Percentiles rank a stretch among this genome's conserved stretches.
These are phyloP conservation scores for Ogataea chonburiensis DNA, from an alignment of 805 yeast genomes.

Conservation along the genomic window DNA sequence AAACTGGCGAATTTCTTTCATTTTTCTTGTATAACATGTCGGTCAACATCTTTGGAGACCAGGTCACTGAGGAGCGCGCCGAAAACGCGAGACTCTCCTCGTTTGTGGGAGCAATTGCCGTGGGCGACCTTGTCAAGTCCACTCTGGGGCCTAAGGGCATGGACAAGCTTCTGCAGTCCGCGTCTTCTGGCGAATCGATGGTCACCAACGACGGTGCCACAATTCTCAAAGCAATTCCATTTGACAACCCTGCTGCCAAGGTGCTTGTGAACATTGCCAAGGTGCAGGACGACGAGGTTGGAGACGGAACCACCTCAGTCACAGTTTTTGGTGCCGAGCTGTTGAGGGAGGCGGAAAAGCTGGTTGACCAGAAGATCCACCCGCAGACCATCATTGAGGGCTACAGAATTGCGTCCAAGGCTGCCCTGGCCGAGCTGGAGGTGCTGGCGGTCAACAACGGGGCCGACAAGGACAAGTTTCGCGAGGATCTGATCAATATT, in stretches of 20 bases:
- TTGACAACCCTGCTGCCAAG: constrained; percentile 97
- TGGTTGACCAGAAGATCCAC: constrained; percentile 89
- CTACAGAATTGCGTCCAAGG: constrained; percentile 79
- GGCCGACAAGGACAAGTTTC: constrained; percentile 54
- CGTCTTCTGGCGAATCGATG: constrained; percentile 71
- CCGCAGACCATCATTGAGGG: constrained; percentile 98
- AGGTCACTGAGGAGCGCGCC: constrained; percentile 95
- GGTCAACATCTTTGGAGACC: constrained; percentile 94
- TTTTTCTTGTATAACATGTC: constrained; percentile 76
- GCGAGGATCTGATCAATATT: constrained; percentile 76
- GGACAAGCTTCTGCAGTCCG: constrained; percentile 92
- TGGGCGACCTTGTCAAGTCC: constrained; percentile 92
- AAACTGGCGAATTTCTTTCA: constrained; percentile 3
- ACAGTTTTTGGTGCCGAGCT: constrained; percentile 89
- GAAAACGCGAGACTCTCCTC: constrained; percentile 98
- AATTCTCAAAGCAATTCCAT: constrained; percentile 86
- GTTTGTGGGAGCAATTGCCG: constrained; percentile 98
- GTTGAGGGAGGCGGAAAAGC: constrained; percentile 89
- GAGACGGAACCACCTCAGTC: constrained; percentile 98
- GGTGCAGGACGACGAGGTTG: constrained; percentile 97
- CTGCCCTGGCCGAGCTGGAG: constrained; percentile 82
- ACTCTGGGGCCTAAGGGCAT: constrained; percentile 98
- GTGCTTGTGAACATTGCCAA: constrained; percentile 91
- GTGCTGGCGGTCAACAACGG: constrained; percentile 75
- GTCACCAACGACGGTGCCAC: constrained; percentile 99